Percentiles rank a stretch among this genome's conserved stretches.
Evolutionary conservation across 192 early-diverging fungal genomes (phyloP).

Genomic region (Umbelopsis sp.): DNA sequence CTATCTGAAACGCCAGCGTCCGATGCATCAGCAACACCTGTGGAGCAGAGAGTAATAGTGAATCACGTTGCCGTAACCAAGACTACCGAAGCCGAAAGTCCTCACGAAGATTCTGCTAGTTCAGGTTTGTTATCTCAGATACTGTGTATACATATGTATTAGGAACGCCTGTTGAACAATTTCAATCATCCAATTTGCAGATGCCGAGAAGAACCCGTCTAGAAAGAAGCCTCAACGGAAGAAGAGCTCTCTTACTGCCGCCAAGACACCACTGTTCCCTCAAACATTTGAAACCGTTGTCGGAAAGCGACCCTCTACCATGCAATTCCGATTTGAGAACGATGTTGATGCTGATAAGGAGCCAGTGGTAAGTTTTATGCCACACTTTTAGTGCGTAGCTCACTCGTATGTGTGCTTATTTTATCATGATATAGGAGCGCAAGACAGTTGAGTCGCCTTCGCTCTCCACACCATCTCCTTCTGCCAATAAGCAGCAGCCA

Average conservation of each 20-base stretch:
- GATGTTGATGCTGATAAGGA: conserved; percentile 16
- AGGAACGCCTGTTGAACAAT: background rate
- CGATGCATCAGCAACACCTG: background rate
- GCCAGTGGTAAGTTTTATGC: background rate
- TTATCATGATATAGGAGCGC: background rate
- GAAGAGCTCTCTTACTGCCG: background rate
- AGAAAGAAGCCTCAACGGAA: conserved; percentile 1
- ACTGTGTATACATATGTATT: too few relatives aligned
- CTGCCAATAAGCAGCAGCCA: background rate
- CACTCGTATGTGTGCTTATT: too few relatives aligned
- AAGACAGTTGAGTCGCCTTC: background rate
- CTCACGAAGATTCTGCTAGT: background rate
- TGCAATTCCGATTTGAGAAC: conserved; percentile 5
- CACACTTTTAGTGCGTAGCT: background rate
- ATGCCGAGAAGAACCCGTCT: background rate
- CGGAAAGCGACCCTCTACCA: background rate
- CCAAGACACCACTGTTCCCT: conserved; percentile 13
- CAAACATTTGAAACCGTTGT: conserved; percentile 10
- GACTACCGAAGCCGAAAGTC: background rate
- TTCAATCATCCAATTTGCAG: background rate
- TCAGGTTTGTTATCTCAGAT: background rate
- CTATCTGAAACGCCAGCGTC: background rate
- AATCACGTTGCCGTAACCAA: background rate
- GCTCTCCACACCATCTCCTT: background rate
- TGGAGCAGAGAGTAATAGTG: background rate